Percentiles rank a stretch among this genome's conserved stretches.
Evolutionary conservation across 441 rosid species (phyloP).

Genomic region (Eutrema salsugineum): DNA sequence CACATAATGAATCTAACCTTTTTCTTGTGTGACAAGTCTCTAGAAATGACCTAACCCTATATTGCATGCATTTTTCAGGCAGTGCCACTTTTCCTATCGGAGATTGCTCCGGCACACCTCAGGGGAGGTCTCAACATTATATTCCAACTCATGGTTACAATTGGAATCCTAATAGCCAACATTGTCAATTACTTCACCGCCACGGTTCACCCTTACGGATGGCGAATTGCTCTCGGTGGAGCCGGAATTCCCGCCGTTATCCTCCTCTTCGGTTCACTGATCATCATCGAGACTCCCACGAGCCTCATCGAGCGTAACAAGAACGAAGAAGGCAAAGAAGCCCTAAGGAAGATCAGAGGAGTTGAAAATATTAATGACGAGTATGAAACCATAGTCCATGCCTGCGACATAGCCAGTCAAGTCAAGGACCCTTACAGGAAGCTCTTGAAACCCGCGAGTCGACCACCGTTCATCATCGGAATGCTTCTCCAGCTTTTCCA

Average conservation of each 20-base stretch:
- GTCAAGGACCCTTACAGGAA: conserved; percentile 43
- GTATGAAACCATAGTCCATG: conserved; percentile 37
- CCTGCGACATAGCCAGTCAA: conserved; percentile 41
- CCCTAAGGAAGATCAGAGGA: conserved; percentile 48
- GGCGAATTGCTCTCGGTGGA: conserved; percentile 50
- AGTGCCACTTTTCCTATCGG: conserved; percentile 60
- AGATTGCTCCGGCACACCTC: conserved; percentile 51
- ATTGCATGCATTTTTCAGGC: conserved; percentile 37
- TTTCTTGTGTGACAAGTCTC: not conserved
- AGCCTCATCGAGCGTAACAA: conserved; percentile 54
- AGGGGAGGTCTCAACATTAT: conserved; percentile 60
- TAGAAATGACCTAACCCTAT: not conserved
- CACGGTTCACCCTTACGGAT: conserved; percentile 45
- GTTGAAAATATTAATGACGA: conserved; percentile 43
- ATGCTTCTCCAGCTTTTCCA: conserved; percentile 29
- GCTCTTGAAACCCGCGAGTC: conserved; percentile 38
- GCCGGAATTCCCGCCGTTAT: conserved; percentile 51
- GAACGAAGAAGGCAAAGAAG: conserved; percentile 38
- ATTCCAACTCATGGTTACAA: conserved; percentile 62
- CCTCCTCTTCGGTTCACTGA: conserved; percentile 40
- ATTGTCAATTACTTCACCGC: conserved; percentile 42
- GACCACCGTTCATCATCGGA: conserved; percentile 28
- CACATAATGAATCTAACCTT: not conserved
- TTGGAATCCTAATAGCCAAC: conserved; percentile 58
- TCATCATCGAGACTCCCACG: conserved; percentile 55